These are phyloP conservation scores for Xylaria multiplex DNA, from an alignment of 2,329 filamentous ascomycete genomes.

Conservation along the genomic window DNA sequence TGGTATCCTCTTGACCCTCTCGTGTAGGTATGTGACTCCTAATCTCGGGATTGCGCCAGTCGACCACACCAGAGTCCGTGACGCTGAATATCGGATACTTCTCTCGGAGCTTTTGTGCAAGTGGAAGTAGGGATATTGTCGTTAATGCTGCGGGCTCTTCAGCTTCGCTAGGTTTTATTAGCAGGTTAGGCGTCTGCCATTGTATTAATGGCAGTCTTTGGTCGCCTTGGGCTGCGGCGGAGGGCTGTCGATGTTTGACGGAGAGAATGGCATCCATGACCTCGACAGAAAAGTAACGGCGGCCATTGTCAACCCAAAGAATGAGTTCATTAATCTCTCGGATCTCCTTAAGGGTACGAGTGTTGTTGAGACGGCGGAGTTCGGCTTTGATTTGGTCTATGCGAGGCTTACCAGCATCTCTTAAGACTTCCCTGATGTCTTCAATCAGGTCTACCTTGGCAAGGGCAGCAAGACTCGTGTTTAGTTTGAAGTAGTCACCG, in stretches of 20 bases:
- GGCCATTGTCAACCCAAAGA: constrained; percentile 48
- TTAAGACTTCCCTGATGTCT: constrained; percentile 48
- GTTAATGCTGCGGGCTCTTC: constrained; percentile 28
- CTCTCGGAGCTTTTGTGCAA: constrained; percentile 45
- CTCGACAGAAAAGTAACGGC: constrained; percentile 42
- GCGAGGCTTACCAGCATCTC: constrained; percentile 47
- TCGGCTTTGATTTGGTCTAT: constrained; percentile 50
- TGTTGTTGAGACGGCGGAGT: constrained; percentile 48
- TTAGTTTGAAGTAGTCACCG: constrained; percentile 48
- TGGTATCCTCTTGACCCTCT: constrained; percentile 28
- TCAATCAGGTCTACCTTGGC: constrained; percentile 50
- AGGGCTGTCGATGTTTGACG: constrained; percentile 42
- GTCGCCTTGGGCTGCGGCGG: constrained; percentile 12
- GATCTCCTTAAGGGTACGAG: constrained; percentile 50
- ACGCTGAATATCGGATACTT: constrained; percentile 48
- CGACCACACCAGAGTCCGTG: constrained; percentile 44
- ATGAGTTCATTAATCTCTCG: constrained; percentile 53
- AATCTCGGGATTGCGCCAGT: constrained; percentile 47
- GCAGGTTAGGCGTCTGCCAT: constrained; percentile 31
- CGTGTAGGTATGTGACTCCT: constrained; percentile 41
- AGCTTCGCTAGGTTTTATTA: not conserved
- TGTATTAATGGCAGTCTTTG: constrained; percentile 24
- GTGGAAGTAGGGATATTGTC: constrained; percentile 47
- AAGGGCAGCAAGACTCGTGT: constrained; percentile 48
- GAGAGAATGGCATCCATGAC: constrained; percentile 47